A percentile compares a stretch with the other conserved stretches of the same genome.
Evolutionary conservation across 305 asterid species (phyloP).

Genomic region (Stenogyne calaminthoides): DNA sequence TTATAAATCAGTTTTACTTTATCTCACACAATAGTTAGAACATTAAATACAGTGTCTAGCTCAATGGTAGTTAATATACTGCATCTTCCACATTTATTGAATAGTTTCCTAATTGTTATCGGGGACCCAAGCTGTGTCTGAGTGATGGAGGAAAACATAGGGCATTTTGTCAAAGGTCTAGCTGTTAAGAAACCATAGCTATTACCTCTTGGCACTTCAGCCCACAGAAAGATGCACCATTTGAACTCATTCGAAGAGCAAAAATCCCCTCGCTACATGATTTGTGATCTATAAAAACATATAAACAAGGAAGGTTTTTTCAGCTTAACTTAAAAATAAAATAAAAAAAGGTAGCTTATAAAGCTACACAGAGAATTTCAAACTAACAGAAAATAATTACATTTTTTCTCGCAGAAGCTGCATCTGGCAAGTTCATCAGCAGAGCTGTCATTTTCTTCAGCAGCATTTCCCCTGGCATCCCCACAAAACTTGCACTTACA

Average conservation of each 20-base stretch:
- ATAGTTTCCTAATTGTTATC: too few relatives aligned
- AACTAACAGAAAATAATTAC: slow-evolving; percentile 44
- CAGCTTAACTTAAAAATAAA: slow-evolving; percentile 16
- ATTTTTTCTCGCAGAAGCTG: slow-evolving; percentile 78
- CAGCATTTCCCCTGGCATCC: too few relatives aligned
- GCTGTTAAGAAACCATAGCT: slow-evolving; percentile 22
- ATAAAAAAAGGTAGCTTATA: background rate
- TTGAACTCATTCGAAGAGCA: slow-evolving; percentile 45
- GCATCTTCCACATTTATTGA: too few relatives aligned
- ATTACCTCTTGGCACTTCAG: slow-evolving; percentile 85
- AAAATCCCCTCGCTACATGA: slow-evolving; percentile 54
- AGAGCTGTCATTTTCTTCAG: slow-evolving; percentile 39
- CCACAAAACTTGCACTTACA: slow-evolving; percentile 84
- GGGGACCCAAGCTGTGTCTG: too few relatives aligned
- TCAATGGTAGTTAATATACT: background rate
- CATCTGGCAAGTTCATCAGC: slow-evolving; percentile 56
- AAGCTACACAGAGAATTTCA: slow-evolving; percentile 12
- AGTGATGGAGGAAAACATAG: slow-evolving; percentile 13
- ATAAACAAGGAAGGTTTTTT: slow-evolving; percentile 21
- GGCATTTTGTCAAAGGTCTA: slow-evolving; percentile 20
- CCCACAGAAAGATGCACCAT: slow-evolving; percentile 63
- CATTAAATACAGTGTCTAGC: background rate
- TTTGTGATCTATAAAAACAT: slow-evolving; percentile 63
- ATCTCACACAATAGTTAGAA: slow-evolving; percentile 1
- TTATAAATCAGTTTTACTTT: too few relatives aligned